These are phyloP conservation scores for Acacia melanoxylon DNA, from an alignment of 306 rosid species.

Conservation along the genomic window DNA sequence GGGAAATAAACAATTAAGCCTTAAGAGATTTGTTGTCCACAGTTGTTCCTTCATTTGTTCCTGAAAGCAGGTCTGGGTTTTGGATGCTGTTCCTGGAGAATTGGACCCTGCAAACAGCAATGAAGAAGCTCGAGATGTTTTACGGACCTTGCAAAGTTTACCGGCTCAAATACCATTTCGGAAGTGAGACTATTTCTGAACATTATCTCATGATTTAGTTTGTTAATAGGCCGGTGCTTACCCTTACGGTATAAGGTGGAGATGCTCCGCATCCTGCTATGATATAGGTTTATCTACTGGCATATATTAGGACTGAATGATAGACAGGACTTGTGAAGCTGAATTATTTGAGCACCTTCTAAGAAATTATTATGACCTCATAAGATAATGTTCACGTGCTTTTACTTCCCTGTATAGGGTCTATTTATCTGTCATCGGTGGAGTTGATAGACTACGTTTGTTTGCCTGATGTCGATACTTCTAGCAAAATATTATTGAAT, in stretches of 20 bases:
- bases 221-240: neutral
- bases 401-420: neutral
- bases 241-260: neutral
- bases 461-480: neutral
- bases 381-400: neutral
- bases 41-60: slow-evolving; percentile 10
- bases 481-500: neutral
- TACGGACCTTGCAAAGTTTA: slow-evolving; percentile 70
- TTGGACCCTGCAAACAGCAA: slow-evolving; percentile 51
- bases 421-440: neutral
- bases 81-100: slow-evolving; percentile 88
- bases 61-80: slow-evolving; percentile 89
- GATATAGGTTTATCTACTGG: neutral
- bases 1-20: slow-evolving; percentile 9
- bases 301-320: neutral
- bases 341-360: neutral
- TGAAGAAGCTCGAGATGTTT: slow-evolving; percentile 73
- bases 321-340: slow-evolving; percentile 12
- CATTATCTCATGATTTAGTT: slow-evolving; percentile 19
- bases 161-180: slow-evolving; percentile 70
- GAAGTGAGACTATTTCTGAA: slow-evolving; percentile 53
- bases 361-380: neutral
- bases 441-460: neutral
- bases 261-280: neutral
- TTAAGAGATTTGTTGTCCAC: neutral